These are phyloP conservation scores for Apodospora peruviana DNA, from an alignment of 495 filamentous ascomycete genomes.

Conservation along the genomic window DNA sequence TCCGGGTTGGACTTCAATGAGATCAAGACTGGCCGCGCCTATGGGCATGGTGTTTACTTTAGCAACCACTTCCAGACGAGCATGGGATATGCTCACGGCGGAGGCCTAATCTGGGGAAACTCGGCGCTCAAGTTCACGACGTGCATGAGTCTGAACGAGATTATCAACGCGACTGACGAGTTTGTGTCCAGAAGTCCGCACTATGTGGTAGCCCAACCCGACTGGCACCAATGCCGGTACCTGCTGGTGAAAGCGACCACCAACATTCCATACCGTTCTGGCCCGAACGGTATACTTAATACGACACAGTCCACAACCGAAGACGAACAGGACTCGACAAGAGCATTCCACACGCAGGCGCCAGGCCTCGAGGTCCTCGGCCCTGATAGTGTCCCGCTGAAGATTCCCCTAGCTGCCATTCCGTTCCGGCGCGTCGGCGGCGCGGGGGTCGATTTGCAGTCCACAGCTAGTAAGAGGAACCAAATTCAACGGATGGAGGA, in stretches of 20 bases:
- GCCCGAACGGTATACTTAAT: background rate
- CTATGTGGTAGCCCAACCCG: constrained; percentile 68
- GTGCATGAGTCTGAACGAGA: constrained; percentile 79
- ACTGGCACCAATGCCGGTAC: constrained; percentile 92
- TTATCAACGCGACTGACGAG: constrained; percentile 66
- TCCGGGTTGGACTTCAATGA: constrained; percentile 71
- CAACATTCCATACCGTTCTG: background rate
- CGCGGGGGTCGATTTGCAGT: background rate
- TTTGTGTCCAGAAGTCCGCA: constrained; percentile 53
- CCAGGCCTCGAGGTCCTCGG: constrained; percentile 7
- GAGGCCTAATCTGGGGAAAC: constrained; percentile 50
- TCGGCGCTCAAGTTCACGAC: constrained; percentile 52
- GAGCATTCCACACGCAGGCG: constrained; percentile 1
- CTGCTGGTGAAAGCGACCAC: constrained; percentile 57
- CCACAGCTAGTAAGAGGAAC: constrained; percentile 4
- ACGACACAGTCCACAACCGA: background rate
- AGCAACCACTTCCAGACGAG: constrained; percentile 54
- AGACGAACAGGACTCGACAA: background rate
- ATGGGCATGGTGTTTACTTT: constrained; percentile 80
- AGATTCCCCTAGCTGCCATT: constrained; percentile 26
- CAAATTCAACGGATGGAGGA: constrained; percentile 5
- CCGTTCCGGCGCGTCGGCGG: constrained; percentile 11
- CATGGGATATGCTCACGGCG: constrained; percentile 38
- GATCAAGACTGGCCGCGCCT: constrained; percentile 58
- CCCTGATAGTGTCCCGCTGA: background rate